Conservation (phyloP, 345 rosid species). For the Rhodomyrtus tomentosa region DNA sequence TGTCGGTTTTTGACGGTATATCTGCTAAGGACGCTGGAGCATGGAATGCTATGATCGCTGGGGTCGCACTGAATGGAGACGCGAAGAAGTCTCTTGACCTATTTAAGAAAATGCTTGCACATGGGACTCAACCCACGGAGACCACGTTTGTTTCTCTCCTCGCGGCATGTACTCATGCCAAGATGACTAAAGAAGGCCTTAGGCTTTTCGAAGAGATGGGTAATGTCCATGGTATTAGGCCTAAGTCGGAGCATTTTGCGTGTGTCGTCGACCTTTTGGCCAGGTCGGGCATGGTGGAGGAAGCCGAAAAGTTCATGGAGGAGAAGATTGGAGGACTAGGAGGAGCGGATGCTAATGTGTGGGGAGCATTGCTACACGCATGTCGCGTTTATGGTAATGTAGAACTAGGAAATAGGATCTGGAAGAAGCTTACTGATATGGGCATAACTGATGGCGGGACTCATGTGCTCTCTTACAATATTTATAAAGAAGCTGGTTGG, state of each 20-base stretch:
- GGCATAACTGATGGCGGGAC: conserved; percentile 7
- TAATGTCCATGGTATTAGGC: conserved; percentile 4
- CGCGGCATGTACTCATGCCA: conserved; percentile 17
- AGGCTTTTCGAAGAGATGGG: conserved; percentile 13
- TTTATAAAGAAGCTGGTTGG: conserved; percentile 25
- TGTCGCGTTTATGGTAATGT: conserved; percentile 22
- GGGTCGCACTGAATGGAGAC: conserved; percentile 22
- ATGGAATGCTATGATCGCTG: conserved; percentile 25
- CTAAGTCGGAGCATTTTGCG: conserved; percentile 18
- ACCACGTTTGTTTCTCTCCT: conserved; percentile 19
- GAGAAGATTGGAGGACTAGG: conserved; percentile 18
- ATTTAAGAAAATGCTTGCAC: conserved; percentile 7
- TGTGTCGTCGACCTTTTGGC: conserved; percentile 24
- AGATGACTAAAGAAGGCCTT: conserved; percentile 14
- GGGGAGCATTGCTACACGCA: conserved; percentile 23
- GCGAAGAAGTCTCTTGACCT: conserved; percentile 14
- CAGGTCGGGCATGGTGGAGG: conserved; percentile 18
- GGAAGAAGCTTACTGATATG: conserved; percentile 16
- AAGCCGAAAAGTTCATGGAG: conserved; percentile 18
- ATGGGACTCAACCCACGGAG: conserved; percentile 17
- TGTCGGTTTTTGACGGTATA: conserved; percentile 15
- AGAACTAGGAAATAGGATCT: conserved; percentile 24
- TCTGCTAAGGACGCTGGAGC: conserved; percentile 17
- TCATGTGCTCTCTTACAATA: conserved; percentile 17
- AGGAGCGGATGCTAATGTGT: conserved; percentile 17